Base-by-base conservation (phyloP, 352 stramenopile species). In the Phytophthora cryptogea region DNA sequence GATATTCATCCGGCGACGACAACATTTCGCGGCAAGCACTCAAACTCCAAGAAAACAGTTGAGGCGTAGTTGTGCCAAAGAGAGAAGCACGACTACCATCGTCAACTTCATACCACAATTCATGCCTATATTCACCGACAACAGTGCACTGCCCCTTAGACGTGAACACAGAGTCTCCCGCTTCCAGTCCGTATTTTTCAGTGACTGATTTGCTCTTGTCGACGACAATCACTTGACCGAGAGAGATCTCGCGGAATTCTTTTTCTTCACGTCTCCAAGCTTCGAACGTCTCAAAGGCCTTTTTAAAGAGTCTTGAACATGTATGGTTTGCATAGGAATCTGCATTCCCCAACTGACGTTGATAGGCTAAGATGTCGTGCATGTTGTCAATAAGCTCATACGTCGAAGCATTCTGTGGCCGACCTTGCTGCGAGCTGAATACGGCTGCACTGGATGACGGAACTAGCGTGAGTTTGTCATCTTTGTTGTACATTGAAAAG, bases 401-500 rank as follows among this genome's bases (percentile, higher is more conserved):
- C 0, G 78, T 71, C 1, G 80, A 86, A 6, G 67, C 63, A 39
- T 80, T 71, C 49, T 84, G 76, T 7, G 65, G 54, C 11, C 30
- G 44, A 10, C 49, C 47, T 11, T 39, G 28, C 9, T 61, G 37
- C 3, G 32, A 16, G 26, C 13, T n/a, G 47, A 58, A 39, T 40
- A 54, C 16, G 17, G 55, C 43, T 42, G 41, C 28, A 51, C 36
- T 26, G 8, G 56, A 45, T 23, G 80, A 72, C 23, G 78, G 78
- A 5, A 92, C 65, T 14, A 97, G 45, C 8, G 85, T 94, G 13
- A 97, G 47, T 42, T 91, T 82, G 45, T 97, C 89, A 40, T 92
- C 88, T 56, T 96, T 97, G 69, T 97, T 97, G 64, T 97, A 97
- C 63, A 97, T 70, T 2, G 89, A 96, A 41, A 97, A 83, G 7